A percentile compares a stretch with the other conserved stretches of the same genome.
Conservation (phyloP, 768 basidiomycete species). For the Lentinus brumalis region DNA sequence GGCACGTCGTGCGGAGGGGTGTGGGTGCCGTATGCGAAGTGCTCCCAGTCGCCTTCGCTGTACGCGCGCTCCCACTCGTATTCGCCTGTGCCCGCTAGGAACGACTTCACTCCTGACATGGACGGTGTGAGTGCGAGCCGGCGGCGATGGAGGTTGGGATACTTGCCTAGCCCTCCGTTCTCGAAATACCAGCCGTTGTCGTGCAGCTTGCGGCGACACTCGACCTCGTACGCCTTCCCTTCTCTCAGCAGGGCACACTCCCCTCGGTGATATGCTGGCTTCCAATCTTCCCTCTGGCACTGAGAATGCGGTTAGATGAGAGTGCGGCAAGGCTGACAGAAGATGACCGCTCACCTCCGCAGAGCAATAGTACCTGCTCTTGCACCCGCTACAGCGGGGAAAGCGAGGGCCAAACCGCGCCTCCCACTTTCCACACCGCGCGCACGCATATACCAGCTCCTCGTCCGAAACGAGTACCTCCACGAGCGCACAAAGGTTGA, state of each 20-base stretch:
- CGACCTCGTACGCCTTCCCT: neutral
- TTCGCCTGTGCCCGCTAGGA: neutral
- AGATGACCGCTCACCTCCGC: neutral
- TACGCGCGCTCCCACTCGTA: neutral
- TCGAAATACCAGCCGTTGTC: conserved; percentile 15
- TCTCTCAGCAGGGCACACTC: conserved; percentile 2
- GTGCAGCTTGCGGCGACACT: neutral
- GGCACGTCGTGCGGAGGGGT: neutral
- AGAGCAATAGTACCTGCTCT: conserved; percentile 13
- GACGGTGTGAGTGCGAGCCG: neutral
- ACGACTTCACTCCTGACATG: neutral
- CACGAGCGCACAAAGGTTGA: neutral
- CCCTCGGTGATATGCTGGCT: neutral
- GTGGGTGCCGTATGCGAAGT: neutral
- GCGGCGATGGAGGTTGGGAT: neutral
- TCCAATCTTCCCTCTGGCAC: conserved; percentile 12
- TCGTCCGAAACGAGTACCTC: neutral
- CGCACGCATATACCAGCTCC: conserved; percentile 5
- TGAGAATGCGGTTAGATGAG: neutral
- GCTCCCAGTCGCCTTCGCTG: neutral
- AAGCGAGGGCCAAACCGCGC: neutral
- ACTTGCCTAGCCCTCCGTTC: neutral
- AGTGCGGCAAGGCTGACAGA: neutral
- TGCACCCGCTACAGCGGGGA: conserved; percentile 1
- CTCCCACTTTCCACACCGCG: conserved; percentile 16